Evolutionary conservation across 139 green algal species (phyloP), one percentile per base, ranked within the genome.

Genomic region (Chlorella sp.): DNA sequence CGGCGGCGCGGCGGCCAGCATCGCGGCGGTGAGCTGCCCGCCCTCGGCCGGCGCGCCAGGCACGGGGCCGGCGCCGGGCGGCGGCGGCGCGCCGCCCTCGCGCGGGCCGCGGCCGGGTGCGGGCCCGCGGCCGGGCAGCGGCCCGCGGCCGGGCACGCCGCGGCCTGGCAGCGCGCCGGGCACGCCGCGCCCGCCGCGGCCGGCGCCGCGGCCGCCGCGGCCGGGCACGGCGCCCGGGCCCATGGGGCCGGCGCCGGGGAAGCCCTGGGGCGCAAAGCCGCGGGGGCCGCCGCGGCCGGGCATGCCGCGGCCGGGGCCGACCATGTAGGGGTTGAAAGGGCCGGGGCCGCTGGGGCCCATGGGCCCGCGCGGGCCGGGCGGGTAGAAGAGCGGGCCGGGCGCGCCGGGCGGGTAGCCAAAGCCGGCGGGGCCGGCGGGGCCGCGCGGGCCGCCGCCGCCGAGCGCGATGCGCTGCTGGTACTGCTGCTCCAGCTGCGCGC

Each of bases 401-500:
- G n/a, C 53, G 68, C 63, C 76, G n/a, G 58, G 76, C 42, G 68
- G 68, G 68, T n/a, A n/a, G n/a, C n/a, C n/a, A n/a, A 65, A 73
- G 43, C 77, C 82, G 51, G 70, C 74, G 29, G 77, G 73, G 56
- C 74, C 80, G 81, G 91, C 88, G 51, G 84, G 77, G n/a, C 76
- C 83, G 35, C 63, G 65, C 19, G 76, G 80, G 61, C 66, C 76
- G 17, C 43, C 15, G 11, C 51, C 71, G 8, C 67, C 63, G 59
- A 84, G 64, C 19, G 42, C 63, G 29, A 79, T 74, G 66, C 71
- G 71, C 79, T 79, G 74, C 58, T 83, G 81, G 68, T 91, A 84
- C 77, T 93, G 86, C 82, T 91, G 84, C 79, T 93, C 82, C 53
- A 96, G 84, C 86, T 95, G 91, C 56, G 85, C 90, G 62, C 84